Conservation (phyloP, 257 asterid species). For the Solanum sejunctum region DNA sequence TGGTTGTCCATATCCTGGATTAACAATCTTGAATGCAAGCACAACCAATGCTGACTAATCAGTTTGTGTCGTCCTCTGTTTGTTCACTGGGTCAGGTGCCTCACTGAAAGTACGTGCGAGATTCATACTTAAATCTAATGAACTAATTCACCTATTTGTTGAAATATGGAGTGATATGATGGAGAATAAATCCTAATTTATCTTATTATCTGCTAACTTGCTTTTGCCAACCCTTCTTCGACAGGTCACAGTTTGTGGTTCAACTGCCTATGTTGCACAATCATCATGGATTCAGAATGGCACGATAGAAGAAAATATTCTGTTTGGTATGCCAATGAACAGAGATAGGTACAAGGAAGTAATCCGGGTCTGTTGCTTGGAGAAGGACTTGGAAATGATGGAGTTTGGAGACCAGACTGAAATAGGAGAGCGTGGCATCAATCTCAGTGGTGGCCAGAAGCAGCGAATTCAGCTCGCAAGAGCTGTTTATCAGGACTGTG, state of each 20-base stretch:
- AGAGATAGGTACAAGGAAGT: constrained; percentile 51
- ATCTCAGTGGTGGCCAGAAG: constrained; percentile 97
- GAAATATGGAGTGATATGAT: neutral
- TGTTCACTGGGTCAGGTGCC: neutral
- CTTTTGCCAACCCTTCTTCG: neutral
- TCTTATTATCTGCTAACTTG: neutral
- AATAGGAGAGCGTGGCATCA: constrained; percentile 99
- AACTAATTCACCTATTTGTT: neutral
- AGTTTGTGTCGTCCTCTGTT: neutral
- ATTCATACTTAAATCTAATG: neutral
- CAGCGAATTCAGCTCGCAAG: constrained; percentile 94
- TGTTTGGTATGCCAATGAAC: constrained; percentile 60
- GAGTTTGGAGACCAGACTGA: constrained; percentile 96
- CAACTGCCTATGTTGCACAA: constrained; percentile 92
- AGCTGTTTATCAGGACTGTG: constrained; percentile 92
- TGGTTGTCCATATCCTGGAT: neutral
- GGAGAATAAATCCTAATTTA: neutral
- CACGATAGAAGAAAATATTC: constrained; percentile 76
- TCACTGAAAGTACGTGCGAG: neutral
- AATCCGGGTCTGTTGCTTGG: constrained; percentile 76
- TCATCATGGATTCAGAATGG: constrained; percentile 96
- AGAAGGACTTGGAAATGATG: constrained; percentile 93
- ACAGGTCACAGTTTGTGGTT: constrained; percentile 78
- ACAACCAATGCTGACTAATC: neutral
- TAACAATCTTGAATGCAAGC: neutral